A percentile compares a stretch with the other conserved stretches of the same genome.
Conservation (phyloP, 352 stramenopile genomes). For the Globisporangium okanoganense region DNA sequence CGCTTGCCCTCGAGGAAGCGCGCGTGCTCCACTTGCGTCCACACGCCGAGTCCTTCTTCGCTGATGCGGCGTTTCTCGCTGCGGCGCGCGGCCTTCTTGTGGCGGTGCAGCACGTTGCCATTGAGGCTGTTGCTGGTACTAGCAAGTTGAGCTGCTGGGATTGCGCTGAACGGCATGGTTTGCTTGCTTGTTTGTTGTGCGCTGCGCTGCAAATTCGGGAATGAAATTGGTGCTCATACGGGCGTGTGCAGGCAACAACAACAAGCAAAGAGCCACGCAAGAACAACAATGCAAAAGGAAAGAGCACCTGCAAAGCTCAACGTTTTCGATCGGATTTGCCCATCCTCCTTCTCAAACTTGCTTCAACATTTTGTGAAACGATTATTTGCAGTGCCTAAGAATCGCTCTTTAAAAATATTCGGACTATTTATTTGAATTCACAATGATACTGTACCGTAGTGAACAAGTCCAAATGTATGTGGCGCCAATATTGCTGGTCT, state of each 20-base stretch:
- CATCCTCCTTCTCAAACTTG: background rate
- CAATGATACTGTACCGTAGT: too few relatives aligned
- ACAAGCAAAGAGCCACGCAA: background rate
- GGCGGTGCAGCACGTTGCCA: background rate
- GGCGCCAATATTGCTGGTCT: too few relatives aligned
- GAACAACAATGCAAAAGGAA: background rate
- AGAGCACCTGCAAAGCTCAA: background rate
- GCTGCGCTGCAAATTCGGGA: slow-evolving; percentile 20
- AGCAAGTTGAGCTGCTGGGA: background rate
- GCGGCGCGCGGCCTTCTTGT: slow-evolving; percentile 15
- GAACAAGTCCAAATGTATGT: too few relatives aligned
- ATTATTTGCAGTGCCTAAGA: background rate
- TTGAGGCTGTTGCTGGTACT: background rate
- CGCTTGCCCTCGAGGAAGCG: slow-evolving; percentile 44
- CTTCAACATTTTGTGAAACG: slow-evolving; percentile 7
- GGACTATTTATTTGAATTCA: too few relatives aligned
- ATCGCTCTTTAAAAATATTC: too few relatives aligned
- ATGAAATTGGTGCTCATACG: too few relatives aligned
- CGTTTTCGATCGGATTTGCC: background rate
- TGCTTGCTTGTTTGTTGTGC: background rate
- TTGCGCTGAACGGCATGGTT: background rate
- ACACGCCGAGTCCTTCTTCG: slow-evolving; percentile 32
- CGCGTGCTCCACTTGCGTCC: slow-evolving; percentile 34
- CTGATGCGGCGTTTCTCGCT: slow-evolving; percentile 26
- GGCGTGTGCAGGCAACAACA: too few relatives aligned